These are phyloP conservation scores for Leishmania arabica DNA, from an alignment of 208 protist species.

Conservation along the genomic window DNA sequence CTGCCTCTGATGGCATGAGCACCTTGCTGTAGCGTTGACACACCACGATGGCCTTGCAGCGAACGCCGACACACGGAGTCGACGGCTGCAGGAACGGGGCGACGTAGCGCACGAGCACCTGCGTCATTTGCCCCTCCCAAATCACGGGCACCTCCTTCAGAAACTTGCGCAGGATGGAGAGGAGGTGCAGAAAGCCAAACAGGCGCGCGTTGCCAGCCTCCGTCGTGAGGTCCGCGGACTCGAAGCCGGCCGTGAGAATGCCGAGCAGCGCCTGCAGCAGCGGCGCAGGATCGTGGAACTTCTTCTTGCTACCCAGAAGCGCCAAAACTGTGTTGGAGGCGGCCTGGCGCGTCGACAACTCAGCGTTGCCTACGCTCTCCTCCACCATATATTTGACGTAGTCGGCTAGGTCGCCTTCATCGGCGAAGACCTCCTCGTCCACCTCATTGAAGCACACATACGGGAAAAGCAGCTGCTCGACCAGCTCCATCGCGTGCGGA, in stretches of 20 bases:
- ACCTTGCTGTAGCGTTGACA: slow-evolving; percentile 88
- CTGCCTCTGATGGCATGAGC: slow-evolving; percentile 61
- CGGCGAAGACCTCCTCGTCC: slow-evolving; percentile 80
- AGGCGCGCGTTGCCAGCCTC: slow-evolving; percentile 53
- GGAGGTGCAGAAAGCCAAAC: slow-evolving; percentile 85
- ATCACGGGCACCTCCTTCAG: slow-evolving; percentile 66
- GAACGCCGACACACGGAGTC: slow-evolving; percentile 53
- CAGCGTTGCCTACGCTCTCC: slow-evolving; percentile 67
- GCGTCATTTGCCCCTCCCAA: slow-evolving; percentile 78
- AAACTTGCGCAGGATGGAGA: slow-evolving; percentile 82
- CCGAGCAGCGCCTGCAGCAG: slow-evolving; percentile 73
- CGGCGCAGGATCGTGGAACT: slow-evolving; percentile 59
- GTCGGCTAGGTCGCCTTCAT: slow-evolving; percentile 70
- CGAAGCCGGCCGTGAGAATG: slow-evolving; percentile 61
- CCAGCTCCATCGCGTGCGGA: slow-evolving; percentile 60
- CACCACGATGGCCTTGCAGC: slow-evolving; percentile 82
- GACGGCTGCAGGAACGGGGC: slow-evolving; percentile 64
- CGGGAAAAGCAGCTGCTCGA: slow-evolving; percentile 83
- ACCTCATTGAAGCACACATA: slow-evolving; percentile 78
- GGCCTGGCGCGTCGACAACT: slow-evolving; percentile 71
- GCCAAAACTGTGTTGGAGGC: slow-evolving; percentile 82
- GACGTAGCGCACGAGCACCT: slow-evolving; percentile 78
- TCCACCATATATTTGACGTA: slow-evolving; percentile 90
- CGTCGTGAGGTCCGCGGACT: slow-evolving; percentile 43
- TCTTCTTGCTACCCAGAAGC: slow-evolving; percentile 71